Conservation (phyloP, 1,139 yeast genomes). For the Hyphopichia wangnamkhiaoensis region DNA sequence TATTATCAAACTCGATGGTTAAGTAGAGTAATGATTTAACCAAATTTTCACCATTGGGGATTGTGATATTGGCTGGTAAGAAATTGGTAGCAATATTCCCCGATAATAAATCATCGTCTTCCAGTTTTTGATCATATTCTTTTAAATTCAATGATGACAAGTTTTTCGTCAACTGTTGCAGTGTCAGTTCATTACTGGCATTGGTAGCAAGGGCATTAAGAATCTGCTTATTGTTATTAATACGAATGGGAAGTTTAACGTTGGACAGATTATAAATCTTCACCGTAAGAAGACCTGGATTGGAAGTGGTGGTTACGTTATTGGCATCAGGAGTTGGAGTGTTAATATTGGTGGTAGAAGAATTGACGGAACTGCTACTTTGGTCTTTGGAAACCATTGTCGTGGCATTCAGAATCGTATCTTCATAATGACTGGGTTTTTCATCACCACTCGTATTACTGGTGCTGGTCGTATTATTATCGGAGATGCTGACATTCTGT, state of each 20-base stretch:
- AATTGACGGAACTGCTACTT: slow-evolving; percentile 3
- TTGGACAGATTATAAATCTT: slow-evolving; percentile 65
- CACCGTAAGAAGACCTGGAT: slow-evolving; percentile 72
- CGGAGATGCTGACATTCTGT: slow-evolving; percentile 27
- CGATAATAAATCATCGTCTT: slow-evolving; percentile 26
- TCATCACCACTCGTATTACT: slow-evolving; percentile 3
- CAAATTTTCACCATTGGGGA: slow-evolving; percentile 50
- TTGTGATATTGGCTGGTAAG: slow-evolving; percentile 67
- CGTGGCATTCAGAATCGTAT: background rate
- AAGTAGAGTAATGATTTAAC: slow-evolving; percentile 64
- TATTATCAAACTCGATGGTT: slow-evolving; percentile 77
- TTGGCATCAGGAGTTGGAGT: slow-evolving; percentile 5
- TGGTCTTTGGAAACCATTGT: slow-evolving; percentile 9
- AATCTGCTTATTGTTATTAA: slow-evolving; percentile 53
- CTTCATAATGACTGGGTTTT: slow-evolving; percentile 3
- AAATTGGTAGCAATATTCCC: slow-evolving; percentile 43
- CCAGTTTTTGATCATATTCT: slow-evolving; percentile 13
- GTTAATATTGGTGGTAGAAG: slow-evolving; percentile 5
- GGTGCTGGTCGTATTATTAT: slow-evolving; percentile 6
- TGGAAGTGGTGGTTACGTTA: slow-evolving; percentile 14
- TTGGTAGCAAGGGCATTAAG: slow-evolving; percentile 53
- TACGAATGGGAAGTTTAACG: slow-evolving; percentile 62
- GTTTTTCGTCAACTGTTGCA: slow-evolving; percentile 35
- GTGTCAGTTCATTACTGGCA: slow-evolving; percentile 41
- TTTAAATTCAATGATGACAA: slow-evolving; percentile 25